Percentiles rank a stretch among this genome's conserved stretches.
Conservation (phyloP, 1,139 yeast species). For the Sugiyamaella novakii region DNA sequence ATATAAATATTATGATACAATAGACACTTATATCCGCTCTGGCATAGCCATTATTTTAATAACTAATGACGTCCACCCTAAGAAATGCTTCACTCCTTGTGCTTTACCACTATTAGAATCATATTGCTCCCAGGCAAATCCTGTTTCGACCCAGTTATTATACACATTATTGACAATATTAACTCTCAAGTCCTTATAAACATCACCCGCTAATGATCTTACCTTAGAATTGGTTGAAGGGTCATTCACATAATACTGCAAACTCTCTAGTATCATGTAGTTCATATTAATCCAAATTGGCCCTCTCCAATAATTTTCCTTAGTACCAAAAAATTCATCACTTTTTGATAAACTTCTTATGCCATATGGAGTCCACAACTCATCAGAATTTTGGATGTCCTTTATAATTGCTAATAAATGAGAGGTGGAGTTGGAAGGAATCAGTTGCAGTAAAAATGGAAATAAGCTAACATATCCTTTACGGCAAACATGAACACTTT, state of each 20-base stretch:
- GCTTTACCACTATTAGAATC: constrained; percentile 74
- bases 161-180: constrained; percentile 71
- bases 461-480: constrained; percentile 85
- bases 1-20: too few relatives aligned
- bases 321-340: constrained; percentile 68
- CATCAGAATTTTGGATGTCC: constrained; percentile 65
- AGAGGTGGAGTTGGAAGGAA: constrained; percentile 53
- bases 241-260: constrained; percentile 53
- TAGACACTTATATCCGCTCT: too few relatives aligned
- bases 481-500: constrained; percentile 69
- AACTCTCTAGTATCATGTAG: constrained; percentile 72
- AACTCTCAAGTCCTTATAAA: constrained; percentile 60
- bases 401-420: constrained; percentile 56
- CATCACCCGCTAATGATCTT: constrained; percentile 45
- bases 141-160: constrained; percentile 69
- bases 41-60: constrained; percentile 84
- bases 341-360: constrained; percentile 75
- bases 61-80: constrained; percentile 92
- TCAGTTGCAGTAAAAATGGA: constrained; percentile 77
- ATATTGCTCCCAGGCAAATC: constrained; percentile 91
- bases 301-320: constrained; percentile 95
- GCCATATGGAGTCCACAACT: constrained; percentile 79
- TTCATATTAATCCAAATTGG: constrained; percentile 94
- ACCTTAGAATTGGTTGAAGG: constrained; percentile 36
- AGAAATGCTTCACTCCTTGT: constrained; percentile 82